These are phyloP conservation scores for Coniochaeta sp. DNA, from an alignment of 2,329 filamentous ascomycete species.

Conservation along the genomic window DNA sequence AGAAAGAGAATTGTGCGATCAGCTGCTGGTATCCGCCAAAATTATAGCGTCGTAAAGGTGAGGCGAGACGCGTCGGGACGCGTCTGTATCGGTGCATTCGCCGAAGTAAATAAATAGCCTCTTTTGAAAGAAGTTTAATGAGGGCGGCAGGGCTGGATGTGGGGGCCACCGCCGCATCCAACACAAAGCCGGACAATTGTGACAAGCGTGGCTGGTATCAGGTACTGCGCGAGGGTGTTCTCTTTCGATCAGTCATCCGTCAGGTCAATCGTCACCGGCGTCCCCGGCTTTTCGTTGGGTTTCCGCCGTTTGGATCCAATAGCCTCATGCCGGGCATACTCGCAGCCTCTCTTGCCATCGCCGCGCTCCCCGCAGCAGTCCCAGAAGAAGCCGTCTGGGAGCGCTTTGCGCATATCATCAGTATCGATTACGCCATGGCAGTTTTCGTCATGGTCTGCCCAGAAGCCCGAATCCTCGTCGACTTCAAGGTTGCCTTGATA, in stretches of 20 bases:
- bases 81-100: too few species aligned
- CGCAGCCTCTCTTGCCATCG: background rate
- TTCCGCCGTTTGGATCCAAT: background rate
- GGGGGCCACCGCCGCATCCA: too few species aligned
- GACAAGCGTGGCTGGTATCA: too few species aligned
- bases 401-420: slow-evolving; percentile 13
- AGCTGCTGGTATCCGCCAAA: too few species aligned
- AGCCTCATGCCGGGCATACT: background rate
- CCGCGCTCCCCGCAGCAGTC: slow-evolving; percentile 16
- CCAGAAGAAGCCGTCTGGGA: slow-evolving; percentile 22
- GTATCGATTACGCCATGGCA: slow-evolving; percentile 20
- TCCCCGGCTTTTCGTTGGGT: background rate
- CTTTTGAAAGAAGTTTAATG: too few species aligned
- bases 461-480: slow-evolving; percentile 15
- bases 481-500: slow-evolving; percentile 16
- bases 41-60: too few species aligned
- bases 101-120: too few species aligned
- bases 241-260: background rate
- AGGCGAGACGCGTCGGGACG: too few species aligned
- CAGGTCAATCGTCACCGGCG: background rate
- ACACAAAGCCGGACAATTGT: too few species aligned
- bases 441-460: slow-evolving; percentile 21
- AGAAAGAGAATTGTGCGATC: too few species aligned
- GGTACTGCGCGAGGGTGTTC: too few species aligned
- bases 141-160: too few species aligned